Evolutionary conservation across 2,329 filamentous ascomycete species (phyloP), one percentile per base, ranked within the genome.

Genomic region (Pyrenochaeta sp.): DNA sequence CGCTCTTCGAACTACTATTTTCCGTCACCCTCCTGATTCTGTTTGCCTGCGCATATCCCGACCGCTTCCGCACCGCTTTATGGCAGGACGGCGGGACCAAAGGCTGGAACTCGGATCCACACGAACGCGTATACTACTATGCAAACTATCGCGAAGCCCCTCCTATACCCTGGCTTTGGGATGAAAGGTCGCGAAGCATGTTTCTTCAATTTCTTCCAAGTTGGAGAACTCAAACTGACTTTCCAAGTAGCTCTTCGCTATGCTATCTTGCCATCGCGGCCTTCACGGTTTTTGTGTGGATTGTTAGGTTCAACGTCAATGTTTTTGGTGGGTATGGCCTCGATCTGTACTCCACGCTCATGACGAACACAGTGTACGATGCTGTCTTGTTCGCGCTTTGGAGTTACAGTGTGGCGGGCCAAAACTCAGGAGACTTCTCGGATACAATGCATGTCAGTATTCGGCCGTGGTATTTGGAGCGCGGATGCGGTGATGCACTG

Each of bases 391-490:
- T 50, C 4, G 47, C 39, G 3, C 46, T 60, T 3, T 62, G 57
- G 55, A 37, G 28, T 4, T 54, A 48, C 13, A 54, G 53, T 21
- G 41, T 35, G 14, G 20, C 28, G 5, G 4, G 41, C 5, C 57
- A 62, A 20, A 32, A 28, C 9, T 45, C 44, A 3, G 51, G 51
- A 5, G 51, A 59, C 20, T 43, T 53, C 5, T 49, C 51, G 0
- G 53, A 61, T 35, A 44, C 44, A 7, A 15, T 51, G 10, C 51
- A 58, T 17, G 40, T 53, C 3, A 44, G 46, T 14, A 1, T 44
- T 15, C 43, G 36, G n/a, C 57, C 55, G 10, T 60, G 57, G 55
- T 59, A 62, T 29, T 39, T 59, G 6, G 48, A 55, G 3, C 42
- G 34, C 18, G 43, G 29, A 10, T 60, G 53, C 28, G 27, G 23